Base-by-base conservation (phyloP, 2,329 filamentous ascomycete species). In the Dothideomycetes sp. region DNA sequence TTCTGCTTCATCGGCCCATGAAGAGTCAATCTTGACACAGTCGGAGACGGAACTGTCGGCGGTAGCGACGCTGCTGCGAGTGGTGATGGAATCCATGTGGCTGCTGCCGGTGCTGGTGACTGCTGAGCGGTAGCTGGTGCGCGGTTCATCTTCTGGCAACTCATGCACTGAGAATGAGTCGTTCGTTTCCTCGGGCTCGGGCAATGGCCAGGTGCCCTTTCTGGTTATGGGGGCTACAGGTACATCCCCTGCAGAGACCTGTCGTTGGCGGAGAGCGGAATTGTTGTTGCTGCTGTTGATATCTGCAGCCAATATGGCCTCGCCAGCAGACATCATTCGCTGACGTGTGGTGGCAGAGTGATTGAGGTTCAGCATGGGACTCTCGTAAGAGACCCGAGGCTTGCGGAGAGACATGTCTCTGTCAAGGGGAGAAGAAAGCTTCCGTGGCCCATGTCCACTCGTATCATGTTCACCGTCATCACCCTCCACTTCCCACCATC, bases 41-140 rank as follows among this genome's bases (percentile, higher is more conserved):
- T 91, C 64, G 64, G 70, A 82, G 39, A 80, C 70, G 2, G 83
- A 87, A 65, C 83, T 93, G 45, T 78, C 76, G 51, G 84, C 86
- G 3, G 86, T 91, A 48, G 81, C 60, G 35, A 91, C 71, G 55
- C 87, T 94, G 59, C 84, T 93, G 46, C 84, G 74, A 55, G 89
- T 84, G 1, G 85, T 93, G n/a, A 73, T 73, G 39, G 74, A 73
- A 30, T 73, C 72, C 36, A 73, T 62, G 28, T 69, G 61, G 53
- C 74, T 79, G 12, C 76, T 80, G 41, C 69, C 58, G 9, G 37
- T 15, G 45, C 61, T 74, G 3, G 77, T 81, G 56, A 76, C 62
- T 18, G 68, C 71, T 3, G 77, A 81, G 40, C 75, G 69, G 48
- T 74, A 69, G 47, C 76, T 80, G 11, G 72, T 69, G 17, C 77